phyloP scores from a whole-genome alignment of 2,329 filamentous ascomycete species.

The Rhynchosporium agropyri region DNA sequence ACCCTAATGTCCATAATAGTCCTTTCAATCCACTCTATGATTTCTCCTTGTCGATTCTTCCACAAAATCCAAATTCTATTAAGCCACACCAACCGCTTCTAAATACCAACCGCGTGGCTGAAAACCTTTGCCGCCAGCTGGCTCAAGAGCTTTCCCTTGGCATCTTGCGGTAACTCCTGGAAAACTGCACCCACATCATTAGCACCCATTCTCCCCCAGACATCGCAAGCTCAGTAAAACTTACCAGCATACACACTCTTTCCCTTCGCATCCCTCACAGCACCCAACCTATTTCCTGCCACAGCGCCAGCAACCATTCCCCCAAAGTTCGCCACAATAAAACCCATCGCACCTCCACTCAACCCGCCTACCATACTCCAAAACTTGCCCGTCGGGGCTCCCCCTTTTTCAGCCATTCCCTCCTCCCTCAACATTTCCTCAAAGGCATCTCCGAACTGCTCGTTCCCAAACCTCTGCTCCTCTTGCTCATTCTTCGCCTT shows the following conservation, averaged over 20 bases:
- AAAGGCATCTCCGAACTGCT: conserved; percentile 87
- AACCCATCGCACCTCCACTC: conserved; percentile 87
- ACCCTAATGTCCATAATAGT: not conserved
- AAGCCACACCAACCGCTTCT: not conserved
- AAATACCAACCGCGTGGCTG: conserved; percentile 68
- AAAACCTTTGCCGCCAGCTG: conserved; percentile 88
- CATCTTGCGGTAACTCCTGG: conserved; percentile 77
- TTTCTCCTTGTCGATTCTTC: no score
- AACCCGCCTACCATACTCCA: conserved; percentile 85
- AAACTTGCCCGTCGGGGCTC: conserved; percentile 70
- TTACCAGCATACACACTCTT: conserved; percentile 85
- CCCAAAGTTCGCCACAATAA: conserved; percentile 91
- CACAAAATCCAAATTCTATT: no score
- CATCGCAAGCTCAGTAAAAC: conserved; percentile 50
- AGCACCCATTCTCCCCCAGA: conserved; percentile 1
- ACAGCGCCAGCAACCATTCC: conserved; percentile 88
- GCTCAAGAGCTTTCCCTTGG: conserved; percentile 78
- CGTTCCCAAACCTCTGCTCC: conserved; percentile 64
- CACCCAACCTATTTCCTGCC: conserved; percentile 88
- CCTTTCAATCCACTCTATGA: not conserved
- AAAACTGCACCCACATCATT: conserved; percentile 43
- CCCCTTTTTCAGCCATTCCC: conserved; percentile 73
- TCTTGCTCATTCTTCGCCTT: conserved; percentile 51
- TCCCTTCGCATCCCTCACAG: conserved; percentile 83
- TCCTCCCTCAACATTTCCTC: conserved; percentile 90